Evolutionary conservation across 176 grass and related monocot species (phyloP), one percentile per base, ranked within the genome.

Genomic region (Triticum timopheevii): DNA sequence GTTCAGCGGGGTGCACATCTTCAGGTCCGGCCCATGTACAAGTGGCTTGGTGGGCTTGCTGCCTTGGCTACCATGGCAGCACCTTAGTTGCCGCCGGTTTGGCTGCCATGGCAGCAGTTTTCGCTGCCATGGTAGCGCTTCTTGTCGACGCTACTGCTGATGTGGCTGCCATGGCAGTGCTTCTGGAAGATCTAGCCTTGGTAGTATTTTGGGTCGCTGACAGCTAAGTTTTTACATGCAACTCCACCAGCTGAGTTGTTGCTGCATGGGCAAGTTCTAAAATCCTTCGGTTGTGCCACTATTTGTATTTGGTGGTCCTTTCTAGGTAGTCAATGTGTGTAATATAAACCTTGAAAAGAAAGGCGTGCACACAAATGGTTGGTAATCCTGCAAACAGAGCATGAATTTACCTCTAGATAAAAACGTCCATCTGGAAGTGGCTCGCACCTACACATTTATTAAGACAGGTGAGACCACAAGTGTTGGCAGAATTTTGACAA

Each of bases 341-440:
- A 22, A 77, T 58, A 10, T 30, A 78, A 85, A 84, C 58, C 49
- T 39, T 35, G 34, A 81, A 45, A 52, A 86, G 33, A 40, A 52
- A 84, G 54, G 47, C 25, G 70, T 47, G 34, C 82, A 36, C 4
- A 54, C 22, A 66, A 24, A 65, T 62, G 10, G 54, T 78, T 33
- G 61, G 73, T 78, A 61, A 77, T 73, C 7, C 78, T 24, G 35
- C 38, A 59, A 85, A 56, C 35, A 83, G 11, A 75, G 80, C 52
- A 83, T 67, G 63, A 61, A 69, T 50, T 76, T 93, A 94, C 97
- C 94, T 99, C 92, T 75, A 96, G 77, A 91, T 92, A 99, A 85
- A 96, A 96, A 20, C 97, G 90, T 34, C 94, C 97, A 93, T 99
- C 97, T 80, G 94, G 94, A 90, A 99, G 92, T 83, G 94, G 92